phyloP scores from a whole-genome alignment of 768 basidiomycete species.

The Calvatia gigantea region DNA sequence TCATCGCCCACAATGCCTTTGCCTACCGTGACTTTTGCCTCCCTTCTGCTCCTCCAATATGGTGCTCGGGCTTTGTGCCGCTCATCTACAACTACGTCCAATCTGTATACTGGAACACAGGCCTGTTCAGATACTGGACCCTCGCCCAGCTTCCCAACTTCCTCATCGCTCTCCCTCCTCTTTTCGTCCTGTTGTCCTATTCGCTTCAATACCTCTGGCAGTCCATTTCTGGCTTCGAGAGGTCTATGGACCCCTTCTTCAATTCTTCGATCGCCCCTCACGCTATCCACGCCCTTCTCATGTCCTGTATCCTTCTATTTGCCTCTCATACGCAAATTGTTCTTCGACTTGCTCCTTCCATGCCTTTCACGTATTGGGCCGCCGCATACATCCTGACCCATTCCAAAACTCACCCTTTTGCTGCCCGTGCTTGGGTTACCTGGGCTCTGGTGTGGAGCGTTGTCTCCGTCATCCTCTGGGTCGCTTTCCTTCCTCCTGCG shows the following conservation, averaged over 20 bases:
- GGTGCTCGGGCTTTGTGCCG: conserved; percentile 66
- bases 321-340: conserved; percentile 86
- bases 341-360: conserved; percentile 68
- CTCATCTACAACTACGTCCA: conserved; percentile 84
- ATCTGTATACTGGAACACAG: conserved; percentile 79
- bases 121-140: conserved; percentile 87
- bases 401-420: not conserved
- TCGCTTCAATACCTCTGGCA: conserved; percentile 28
- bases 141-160: conserved; percentile 84
- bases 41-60: conserved; percentile 28
- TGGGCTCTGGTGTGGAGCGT: conserved; percentile 83
- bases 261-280: conserved; percentile 54
- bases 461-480: conserved; percentile 73
- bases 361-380: conserved; percentile 86
- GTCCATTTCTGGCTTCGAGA: conserved; percentile 5
- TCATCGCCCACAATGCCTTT: conserved; percentile 63
- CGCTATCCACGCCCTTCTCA: conserved; percentile 65
- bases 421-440: conserved; percentile 50
- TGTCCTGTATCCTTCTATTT: conserved; percentile 66
- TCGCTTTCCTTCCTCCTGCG: conserved; percentile 87
- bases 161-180: conserved; percentile 69
- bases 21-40: conserved; percentile 71
- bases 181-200: conserved; percentile 48
- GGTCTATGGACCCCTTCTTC: conserved; percentile 5
- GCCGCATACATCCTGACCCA: conserved; percentile 52